A percentile compares a stretch with the other conserved stretches of the same genome.
Conservation (phyloP, 768 basidiomycete species). For the Lyophyllum semitale region DNA sequence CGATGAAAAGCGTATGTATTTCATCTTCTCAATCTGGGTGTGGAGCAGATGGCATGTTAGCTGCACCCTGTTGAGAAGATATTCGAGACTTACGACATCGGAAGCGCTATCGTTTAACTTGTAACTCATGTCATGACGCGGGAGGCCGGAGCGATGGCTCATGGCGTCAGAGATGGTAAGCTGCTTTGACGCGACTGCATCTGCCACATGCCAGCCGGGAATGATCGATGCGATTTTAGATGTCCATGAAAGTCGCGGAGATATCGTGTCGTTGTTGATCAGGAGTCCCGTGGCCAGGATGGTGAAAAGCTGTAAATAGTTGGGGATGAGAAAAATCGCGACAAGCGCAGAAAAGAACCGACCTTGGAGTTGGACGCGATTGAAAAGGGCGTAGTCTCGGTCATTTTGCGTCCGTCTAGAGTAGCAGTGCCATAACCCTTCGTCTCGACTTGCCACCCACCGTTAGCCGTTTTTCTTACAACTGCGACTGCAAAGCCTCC, state of each 20-base stretch:
- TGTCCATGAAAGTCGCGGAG: conserved; percentile 20
- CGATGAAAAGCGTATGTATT: conserved; percentile 25
- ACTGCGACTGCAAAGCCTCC: conserved; percentile 28
- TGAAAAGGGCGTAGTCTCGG: conserved; percentile 22
- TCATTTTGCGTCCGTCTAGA: conserved; percentile 18
- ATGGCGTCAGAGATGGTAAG: conserved; percentile 23
- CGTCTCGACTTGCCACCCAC: conserved; percentile 26
- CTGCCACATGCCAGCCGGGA: conserved; percentile 25
- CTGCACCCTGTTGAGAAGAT: not conserved
- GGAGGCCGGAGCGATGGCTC: conserved; percentile 20
- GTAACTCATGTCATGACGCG: conserved; percentile 19
- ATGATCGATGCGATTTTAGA: conserved; percentile 25
- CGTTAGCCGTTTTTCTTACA: conserved; percentile 20
- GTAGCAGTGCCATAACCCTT: conserved; percentile 28
- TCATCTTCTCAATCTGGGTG: conserved; percentile 12
- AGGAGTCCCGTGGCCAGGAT: conserved; percentile 26
- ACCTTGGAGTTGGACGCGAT: conserved; percentile 32
- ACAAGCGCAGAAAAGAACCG: not conserved
- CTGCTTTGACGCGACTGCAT: conserved; percentile 24
- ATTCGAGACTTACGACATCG: conserved; percentile 10
- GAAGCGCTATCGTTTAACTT: conserved; percentile 12
- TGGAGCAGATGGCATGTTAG: not conserved
- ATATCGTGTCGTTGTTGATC: conserved; percentile 21
- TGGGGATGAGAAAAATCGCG: not conserved
- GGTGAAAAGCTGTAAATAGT: conserved; percentile 20